phyloP scores from a whole-genome alignment of 2,329 filamentous ascomycete genomes.

The Fusarium concolor region DNA sequence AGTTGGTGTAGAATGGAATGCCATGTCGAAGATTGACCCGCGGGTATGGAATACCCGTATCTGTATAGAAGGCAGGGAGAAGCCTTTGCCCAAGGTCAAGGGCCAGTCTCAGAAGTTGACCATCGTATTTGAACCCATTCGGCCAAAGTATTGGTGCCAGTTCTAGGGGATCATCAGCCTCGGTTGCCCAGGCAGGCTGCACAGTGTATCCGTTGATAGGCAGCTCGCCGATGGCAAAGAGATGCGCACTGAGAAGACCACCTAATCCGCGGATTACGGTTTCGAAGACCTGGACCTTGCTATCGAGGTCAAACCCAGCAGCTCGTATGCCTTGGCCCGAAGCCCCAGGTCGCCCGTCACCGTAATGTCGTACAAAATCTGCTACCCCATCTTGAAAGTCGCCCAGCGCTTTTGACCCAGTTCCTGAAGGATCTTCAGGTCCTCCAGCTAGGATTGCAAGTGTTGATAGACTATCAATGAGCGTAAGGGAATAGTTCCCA shows the following conservation, averaged over 20 bases:
- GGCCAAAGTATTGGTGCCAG: conserved; percentile 74
- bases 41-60: conserved; percentile 93
- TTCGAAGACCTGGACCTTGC: conserved; percentile 98
- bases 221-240: conserved; percentile 91
- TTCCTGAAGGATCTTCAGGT: conserved; percentile 57
- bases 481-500: conserved; percentile 94
- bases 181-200: conserved; percentile 40
- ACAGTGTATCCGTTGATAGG: conserved; percentile 85
- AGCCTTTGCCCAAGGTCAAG: conserved; percentile 85
- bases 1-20: conserved; percentile 92
- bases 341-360: conserved; percentile 79
- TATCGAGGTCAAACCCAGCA: conserved; percentile 91
- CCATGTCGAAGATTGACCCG: conserved; percentile 91
- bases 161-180: conserved; percentile 58
- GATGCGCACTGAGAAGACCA: conserved; percentile 89
- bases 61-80: conserved; percentile 90
- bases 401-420: conserved; percentile 63
- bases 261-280: conserved; percentile 95
- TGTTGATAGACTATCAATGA: conserved; percentile 95
- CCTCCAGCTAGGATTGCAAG: conserved; percentile 90
- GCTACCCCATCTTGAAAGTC: conserved; percentile 86
- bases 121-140: conserved; percentile 84
- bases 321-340: conserved; percentile 77
- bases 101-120: conserved; percentile 89
- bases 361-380: conserved; percentile 83